Conservation (phyloP, 2,329 filamentous ascomycete genomes). For the Phaeosphaeria sp. region DNA sequence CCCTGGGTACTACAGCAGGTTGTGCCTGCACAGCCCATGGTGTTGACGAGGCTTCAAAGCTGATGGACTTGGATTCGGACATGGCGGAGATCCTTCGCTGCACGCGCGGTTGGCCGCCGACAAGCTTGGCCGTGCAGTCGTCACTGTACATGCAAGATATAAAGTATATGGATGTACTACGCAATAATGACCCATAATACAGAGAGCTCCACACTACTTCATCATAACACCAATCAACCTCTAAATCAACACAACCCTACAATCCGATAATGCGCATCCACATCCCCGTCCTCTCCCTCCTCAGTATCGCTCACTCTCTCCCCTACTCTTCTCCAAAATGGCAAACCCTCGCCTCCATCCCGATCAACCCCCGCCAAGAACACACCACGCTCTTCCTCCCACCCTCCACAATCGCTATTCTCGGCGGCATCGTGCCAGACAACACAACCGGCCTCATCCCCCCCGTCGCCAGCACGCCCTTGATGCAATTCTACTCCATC, state of each 20-base stretch:
- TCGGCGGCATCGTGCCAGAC: slow-evolving; percentile 30
- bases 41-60: background rate
- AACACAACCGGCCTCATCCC: slow-evolving; percentile 1
- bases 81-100: background rate
- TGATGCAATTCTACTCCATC: slow-evolving; percentile 30
- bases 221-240: too few relatives aligned
- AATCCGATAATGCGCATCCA: background rate
- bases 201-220: background rate
- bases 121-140: background rate
- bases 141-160: background rate
- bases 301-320: background rate
- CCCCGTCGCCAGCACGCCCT: slow-evolving; percentile 17
- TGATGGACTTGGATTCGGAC: background rate
- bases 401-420: slow-evolving; percentile 24
- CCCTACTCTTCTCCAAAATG: slow-evolving; percentile 8
- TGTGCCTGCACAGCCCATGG: background rate
- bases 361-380: slow-evolving; percentile 29
- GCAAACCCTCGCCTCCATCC: slow-evolving; percentile 22
- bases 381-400: slow-evolving; percentile 29
- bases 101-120: background rate
- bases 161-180: background rate
- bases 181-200: background rate
- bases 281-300: background rate
- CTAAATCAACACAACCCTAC: too few relatives aligned
- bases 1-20: too few relatives aligned